Conservation (phyloP, 1,139 yeast genomes). For the Yamadazyma epiphylla region DNA sequence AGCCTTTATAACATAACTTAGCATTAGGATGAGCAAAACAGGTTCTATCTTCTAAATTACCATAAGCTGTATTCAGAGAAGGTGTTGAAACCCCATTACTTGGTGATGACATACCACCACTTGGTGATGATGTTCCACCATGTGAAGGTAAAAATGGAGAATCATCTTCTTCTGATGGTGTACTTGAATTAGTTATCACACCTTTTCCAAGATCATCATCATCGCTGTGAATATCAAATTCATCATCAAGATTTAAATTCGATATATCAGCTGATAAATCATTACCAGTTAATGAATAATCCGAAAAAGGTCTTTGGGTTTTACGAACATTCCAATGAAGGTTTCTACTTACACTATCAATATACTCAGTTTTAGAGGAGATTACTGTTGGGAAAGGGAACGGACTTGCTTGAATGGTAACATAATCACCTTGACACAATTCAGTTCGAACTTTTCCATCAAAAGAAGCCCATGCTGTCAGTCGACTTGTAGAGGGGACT, state of each 20-base stretch:
- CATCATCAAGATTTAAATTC: slow-evolving; percentile 15
- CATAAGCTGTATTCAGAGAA: slow-evolving; percentile 16
- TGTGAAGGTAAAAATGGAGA: slow-evolving; percentile 20
- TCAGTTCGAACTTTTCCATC: slow-evolving; percentile 82
- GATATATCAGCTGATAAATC: slow-evolving; percentile 14
- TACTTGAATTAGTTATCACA: slow-evolving; percentile 12
- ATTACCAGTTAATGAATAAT: slow-evolving; percentile 11
- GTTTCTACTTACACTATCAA: slow-evolving; percentile 78
- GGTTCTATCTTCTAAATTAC: slow-evolving; percentile 28
- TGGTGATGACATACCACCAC: slow-evolving; percentile 29
- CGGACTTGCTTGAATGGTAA: slow-evolving; percentile 72
- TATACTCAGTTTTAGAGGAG: slow-evolving; percentile 70
- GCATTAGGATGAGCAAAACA: slow-evolving; percentile 43
- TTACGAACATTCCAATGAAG: slow-evolving; percentile 86
- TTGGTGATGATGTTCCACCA: slow-evolving; percentile 12
- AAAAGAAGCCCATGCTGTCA: slow-evolving; percentile 88
- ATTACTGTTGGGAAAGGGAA: slow-evolving; percentile 85
- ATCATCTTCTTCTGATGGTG: slow-evolving; percentile 17
- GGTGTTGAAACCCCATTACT: too few relatives aligned
- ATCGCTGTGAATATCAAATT: slow-evolving; percentile 27
- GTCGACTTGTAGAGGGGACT: slow-evolving; percentile 64
- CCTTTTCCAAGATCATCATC: slow-evolving; percentile 11
- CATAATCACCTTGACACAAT: slow-evolving; percentile 68
- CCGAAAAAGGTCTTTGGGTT: slow-evolving; percentile 66
- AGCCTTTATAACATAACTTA: slow-evolving; percentile 23